Evolutionary conservation across 345 rosid species (phyloP), one percentile per base, ranked within the genome.

Genomic region (Citrus hindsii): DNA sequence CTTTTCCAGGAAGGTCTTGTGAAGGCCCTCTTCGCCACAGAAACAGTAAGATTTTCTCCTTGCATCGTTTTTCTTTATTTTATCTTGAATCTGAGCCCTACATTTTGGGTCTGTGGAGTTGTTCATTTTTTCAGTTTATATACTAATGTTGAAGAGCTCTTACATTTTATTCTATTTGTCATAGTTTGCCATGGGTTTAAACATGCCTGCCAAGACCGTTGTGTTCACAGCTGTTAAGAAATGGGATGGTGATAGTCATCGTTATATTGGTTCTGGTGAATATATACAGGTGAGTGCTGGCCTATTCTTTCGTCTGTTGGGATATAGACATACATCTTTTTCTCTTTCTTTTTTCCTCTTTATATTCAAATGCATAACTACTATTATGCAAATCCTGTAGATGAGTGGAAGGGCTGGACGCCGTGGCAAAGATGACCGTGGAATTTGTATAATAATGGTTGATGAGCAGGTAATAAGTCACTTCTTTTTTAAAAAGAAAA

Each of bases 391-490:
- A 71, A 76, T 67, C 76, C 63, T 84, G 78, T 79, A 96, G 99
- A 96, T 96, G 99, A 96, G 99, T 77, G 98, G 99, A 81, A 89
- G 98, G 81, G 99, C 99, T 86, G 99, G 99, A 79, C 97, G 99
- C 27, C 98, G 99, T 83, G 98, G 99, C 80, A 96, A 94, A 83
- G 99, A 92, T 62, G 98, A 92, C 32, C 97, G 97, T 28, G 99
- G 98, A 37, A 96, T 96, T 71, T 96, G 98, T 85, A 91, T 96
- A 73, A 91, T 94, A 82, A 96, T 96, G 99, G 82, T 96, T 81
- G 97, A 96, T 88, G 99, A 94, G 79, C 93, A 87, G 95, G 99
- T 96, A 62, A 73, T 76, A 42, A 24, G 6, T 64, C 53, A 24
- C 38, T 65, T 70, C 10, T 30, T 7, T 38, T 38, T 8, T 1